A percentile compares a stretch with the other conserved stretches of the same genome.
Conservation (phyloP, 305 asterid species). For the Rubia tinctorum region DNA sequence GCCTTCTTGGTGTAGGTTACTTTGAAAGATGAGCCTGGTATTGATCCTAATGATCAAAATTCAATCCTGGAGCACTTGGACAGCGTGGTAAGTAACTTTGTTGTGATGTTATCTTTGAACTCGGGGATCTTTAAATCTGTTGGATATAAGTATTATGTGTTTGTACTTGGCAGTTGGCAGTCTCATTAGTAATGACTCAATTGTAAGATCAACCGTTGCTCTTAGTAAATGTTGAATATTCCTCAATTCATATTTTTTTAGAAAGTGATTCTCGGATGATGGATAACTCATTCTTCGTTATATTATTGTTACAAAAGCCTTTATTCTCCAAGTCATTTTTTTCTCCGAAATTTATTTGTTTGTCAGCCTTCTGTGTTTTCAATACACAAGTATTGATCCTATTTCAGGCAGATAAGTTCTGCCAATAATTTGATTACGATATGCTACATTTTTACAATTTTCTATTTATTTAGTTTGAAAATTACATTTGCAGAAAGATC, state of each 20-base stretch:
- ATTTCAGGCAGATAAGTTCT: background rate
- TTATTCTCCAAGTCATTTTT: background rate
- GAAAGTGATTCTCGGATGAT: no score
- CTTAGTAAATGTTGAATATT: background rate
- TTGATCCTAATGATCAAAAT: slow-evolving; percentile 86
- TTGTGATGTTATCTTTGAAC: slow-evolving; percentile 17
- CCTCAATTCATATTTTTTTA: background rate
- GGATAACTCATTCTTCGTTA: no score
- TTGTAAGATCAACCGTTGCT: background rate
- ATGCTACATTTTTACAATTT: background rate
- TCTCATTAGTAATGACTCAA: background rate
- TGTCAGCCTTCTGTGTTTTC: background rate
- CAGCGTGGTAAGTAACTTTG: slow-evolving; percentile 57
- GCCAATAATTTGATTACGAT: background rate
- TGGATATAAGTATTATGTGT: no score
- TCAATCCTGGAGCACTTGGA: slow-evolving; percentile 96
- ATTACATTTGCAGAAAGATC: background rate
- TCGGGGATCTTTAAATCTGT: slow-evolving; percentile 9
- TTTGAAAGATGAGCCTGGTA: slow-evolving; percentile 87
- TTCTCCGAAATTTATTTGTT: background rate
- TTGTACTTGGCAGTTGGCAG: background rate
- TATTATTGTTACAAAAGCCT: no score
- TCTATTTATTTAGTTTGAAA: background rate
- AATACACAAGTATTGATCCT: background rate
- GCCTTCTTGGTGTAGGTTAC: slow-evolving; percentile 57